A percentile compares a stretch with the other conserved stretches of the same genome.
phyloP scores from a whole-genome alignment of 2,329 filamentous ascomycete species.

The Plectosphaerella plurivora region DNA sequence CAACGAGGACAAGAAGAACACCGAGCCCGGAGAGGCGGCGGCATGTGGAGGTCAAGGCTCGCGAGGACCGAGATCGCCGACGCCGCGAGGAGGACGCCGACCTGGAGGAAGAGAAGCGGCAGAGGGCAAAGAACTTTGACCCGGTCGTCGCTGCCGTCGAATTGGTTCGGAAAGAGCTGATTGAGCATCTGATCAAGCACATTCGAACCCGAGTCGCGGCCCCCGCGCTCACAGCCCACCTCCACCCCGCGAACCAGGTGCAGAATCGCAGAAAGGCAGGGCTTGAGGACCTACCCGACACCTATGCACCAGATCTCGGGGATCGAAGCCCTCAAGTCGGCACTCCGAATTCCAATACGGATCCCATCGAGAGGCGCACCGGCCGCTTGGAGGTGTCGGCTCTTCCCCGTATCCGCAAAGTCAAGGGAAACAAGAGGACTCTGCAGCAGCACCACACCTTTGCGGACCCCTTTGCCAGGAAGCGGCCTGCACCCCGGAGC shows the following conservation, averaged over 20 bases:
- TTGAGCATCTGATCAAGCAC: constrained; percentile 81
- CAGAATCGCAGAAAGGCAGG: constrained; percentile 78
- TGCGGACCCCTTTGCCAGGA: constrained; percentile 61
- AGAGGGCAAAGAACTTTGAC: constrained; percentile 82
- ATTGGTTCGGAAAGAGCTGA: constrained; percentile 73
- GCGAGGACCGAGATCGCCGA: constrained; percentile 61
- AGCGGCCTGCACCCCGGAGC: constrained; percentile 54
- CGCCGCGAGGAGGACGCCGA: constrained; percentile 75
- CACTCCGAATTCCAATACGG: constrained; percentile 61
- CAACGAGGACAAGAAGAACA: constrained; percentile 22
- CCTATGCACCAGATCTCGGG: constrained; percentile 32
- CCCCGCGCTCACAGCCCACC: constrained; percentile 72
- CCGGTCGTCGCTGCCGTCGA: constrained; percentile 82
- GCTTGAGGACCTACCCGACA: constrained; percentile 19
- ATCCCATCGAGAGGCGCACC: constrained; percentile 57
- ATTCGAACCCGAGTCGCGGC: constrained; percentile 84
- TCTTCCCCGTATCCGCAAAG: constrained; percentile 72
- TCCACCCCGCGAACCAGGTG: constrained; percentile 76
- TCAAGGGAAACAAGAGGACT: constrained; percentile 48
- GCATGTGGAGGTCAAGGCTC: constrained; percentile 44
- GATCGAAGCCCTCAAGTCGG: constrained; percentile 59
- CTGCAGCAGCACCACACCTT: constrained; percentile 57
- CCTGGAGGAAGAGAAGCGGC: constrained; percentile 83
- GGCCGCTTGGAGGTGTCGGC: constrained; percentile 56
- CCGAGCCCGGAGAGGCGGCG: constrained; percentile 28